Evolutionary conservation across 2,329 filamentous ascomycete species (phyloP), one percentile per base, ranked within the genome.

Genomic region (Trichoderma afroharzianum): DNA sequence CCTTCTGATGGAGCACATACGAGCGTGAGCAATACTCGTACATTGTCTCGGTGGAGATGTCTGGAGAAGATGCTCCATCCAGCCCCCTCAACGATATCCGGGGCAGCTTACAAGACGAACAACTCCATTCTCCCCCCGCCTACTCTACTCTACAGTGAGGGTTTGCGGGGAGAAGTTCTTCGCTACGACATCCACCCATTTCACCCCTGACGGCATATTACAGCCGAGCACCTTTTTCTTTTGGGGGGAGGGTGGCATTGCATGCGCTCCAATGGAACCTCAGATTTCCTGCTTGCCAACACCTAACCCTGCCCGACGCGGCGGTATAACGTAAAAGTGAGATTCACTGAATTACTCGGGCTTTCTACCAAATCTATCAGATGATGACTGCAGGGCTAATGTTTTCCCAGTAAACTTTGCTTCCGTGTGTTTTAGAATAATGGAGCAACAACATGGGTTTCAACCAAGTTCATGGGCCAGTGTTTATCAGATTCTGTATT

Each of bases 181-280:
- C 43, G 9, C 7, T 14, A 24, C 43, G 39, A 43, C 36, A 33
- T 21, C 30, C 18, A 11, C 53, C 43, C 39, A 43, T 43, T 8
- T 36, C 33, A n/a, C 43, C 43, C 43, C 43, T 64, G 24, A 14
- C 62, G 21, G 28, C 28, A 53, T 64, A 14, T 64, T 6, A 64
- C 30, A 53, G 39, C 24, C 15, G 9, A 32, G 28, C n/a, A 53
- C n/a, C 12, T 12, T 53, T 53, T 7, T 5, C 15, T 47, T 5
- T 57, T 21, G 1, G 43, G 12, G 32, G 33, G 28, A 64, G 43
- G 62, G 62, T 64, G n/a, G 43, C 32, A 64, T 24, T 53, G 62
- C 43, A 64, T 64, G 28, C 62, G 62, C 62, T 53, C 62, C 62
- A 64, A 64, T 64, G 62, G 28, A 18, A 64, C 28, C 43, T 18